Conservation (phyloP, 2,329 filamentous ascomycete genomes). For the Penicillium sp. region DNA sequence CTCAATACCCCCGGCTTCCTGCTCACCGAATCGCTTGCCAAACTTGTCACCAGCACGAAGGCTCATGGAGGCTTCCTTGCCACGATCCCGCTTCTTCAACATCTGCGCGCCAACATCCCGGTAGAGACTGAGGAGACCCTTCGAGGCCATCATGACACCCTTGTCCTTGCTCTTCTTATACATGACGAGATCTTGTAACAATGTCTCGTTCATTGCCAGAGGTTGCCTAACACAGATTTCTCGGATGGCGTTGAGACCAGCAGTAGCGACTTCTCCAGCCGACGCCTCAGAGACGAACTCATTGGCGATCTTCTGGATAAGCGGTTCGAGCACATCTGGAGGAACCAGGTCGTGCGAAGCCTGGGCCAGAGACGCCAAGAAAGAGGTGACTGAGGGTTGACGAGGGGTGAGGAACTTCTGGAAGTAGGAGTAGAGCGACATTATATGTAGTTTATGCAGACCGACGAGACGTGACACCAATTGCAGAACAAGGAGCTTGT, state of each 20-base stretch:
- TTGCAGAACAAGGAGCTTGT: conserved; percentile 87
- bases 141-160: conserved; percentile 98
- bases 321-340: conserved; percentile 85
- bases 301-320: conserved; percentile 94
- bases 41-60: conserved; percentile 75
- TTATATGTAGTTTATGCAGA: conserved; percentile 86
- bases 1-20: conserved; percentile 80
- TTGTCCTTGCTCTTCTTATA: conserved; percentile 98
- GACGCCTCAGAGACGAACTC: conserved; percentile 97
- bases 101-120: conserved; percentile 88
- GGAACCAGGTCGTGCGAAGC: conserved; percentile 89
- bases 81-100: conserved; percentile 85
- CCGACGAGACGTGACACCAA: conserved; percentile 89
- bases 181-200: conserved; percentile 94
- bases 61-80: conserved; percentile 86
- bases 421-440: conserved; percentile 94
- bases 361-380: conserved; percentile 90
- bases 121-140: conserved; percentile 87
- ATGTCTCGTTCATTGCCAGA: conserved; percentile 91
- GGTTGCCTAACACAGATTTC: conserved; percentile 93
- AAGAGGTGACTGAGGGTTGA: conserved; percentile 88
- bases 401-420: conserved; percentile 87
- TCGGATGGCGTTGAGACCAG: conserved; percentile 90
- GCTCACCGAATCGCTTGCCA: conserved; percentile 80
- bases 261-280: conserved; percentile 85